A percentile compares a stretch with the other conserved stretches of the same genome.
Conservation (phyloP, 768 basidiomycete species). For the Coprinellus micaceus region DNA sequence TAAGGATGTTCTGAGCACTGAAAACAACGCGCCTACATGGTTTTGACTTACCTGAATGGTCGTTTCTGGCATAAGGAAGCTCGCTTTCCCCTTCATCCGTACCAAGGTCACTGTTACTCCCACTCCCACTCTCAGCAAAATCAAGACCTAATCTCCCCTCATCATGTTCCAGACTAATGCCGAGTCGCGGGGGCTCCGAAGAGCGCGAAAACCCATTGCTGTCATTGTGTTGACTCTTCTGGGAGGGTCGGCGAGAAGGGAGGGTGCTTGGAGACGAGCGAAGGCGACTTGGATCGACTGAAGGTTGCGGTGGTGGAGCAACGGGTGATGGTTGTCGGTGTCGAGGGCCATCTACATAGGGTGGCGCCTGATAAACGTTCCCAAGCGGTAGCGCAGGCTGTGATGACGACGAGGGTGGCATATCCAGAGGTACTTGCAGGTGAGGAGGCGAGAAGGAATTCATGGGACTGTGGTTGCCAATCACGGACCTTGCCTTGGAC, state of each 20-base stretch:
- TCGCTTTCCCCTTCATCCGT: constrained; percentile 52
- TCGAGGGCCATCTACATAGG: constrained; percentile 44
- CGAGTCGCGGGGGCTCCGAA: constrained; percentile 34
- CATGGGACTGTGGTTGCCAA: constrained; percentile 33
- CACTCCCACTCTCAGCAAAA: constrained; percentile 34
- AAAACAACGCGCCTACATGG: constrained; percentile 13
- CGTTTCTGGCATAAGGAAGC: constrained; percentile 53
- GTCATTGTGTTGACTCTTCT: constrained; percentile 16
- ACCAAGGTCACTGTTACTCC: constrained; percentile 37
- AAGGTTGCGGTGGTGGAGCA: constrained; percentile 15
- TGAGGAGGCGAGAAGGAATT: constrained; percentile 39
- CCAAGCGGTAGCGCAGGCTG: constrained; percentile 65
- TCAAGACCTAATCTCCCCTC: constrained; percentile 58
- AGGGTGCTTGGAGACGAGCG: constrained; percentile 21
- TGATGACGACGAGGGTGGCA: constrained; percentile 36
- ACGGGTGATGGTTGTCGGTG: constrained; percentile 18
- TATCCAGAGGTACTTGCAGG: constrained; percentile 49
- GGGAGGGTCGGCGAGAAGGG: constrained; percentile 17
- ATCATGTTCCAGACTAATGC: constrained; percentile 47
- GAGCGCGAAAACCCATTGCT: constrained; percentile 21
- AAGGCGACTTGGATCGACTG: constrained; percentile 26
- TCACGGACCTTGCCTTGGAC: constrained; percentile 49
- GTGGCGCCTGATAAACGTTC: constrained; percentile 78
- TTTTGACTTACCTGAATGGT: constrained; percentile 39
- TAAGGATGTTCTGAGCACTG: constrained; percentile 12